A percentile compares a stretch with the other conserved stretches of the same genome.
These are phyloP conservation scores for Daldinia concentrica DNA, from an alignment of 495 filamentous ascomycete species.

Conservation along the genomic window DNA sequence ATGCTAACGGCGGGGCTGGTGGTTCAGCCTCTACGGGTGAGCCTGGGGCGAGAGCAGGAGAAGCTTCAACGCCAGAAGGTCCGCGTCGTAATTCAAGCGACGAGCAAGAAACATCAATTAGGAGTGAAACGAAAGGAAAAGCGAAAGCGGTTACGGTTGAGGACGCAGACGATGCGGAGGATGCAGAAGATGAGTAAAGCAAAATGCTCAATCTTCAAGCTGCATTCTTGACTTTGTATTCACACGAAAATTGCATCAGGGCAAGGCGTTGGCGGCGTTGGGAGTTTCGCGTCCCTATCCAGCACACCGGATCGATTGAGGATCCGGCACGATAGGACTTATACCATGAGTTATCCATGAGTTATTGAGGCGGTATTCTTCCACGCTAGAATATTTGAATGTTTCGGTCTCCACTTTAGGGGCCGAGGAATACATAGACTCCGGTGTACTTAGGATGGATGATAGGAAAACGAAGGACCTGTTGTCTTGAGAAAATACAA, in stretches of 20 bases:
- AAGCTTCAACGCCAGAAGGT: constrained; percentile 12
- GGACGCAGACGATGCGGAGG: constrained; percentile 48
- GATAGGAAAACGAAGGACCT: constrained; percentile 11
- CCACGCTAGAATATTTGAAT: constrained; percentile 16
- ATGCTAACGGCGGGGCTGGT: constrained; percentile 35
- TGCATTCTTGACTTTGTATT: constrained; percentile 28
- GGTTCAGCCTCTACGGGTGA: constrained; percentile 25
- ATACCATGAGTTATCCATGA: constrained; percentile 27
- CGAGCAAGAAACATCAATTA: constrained; percentile 29
- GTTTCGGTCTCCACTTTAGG: constrained; percentile 6
- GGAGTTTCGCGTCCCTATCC: constrained; percentile 16
- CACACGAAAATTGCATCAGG: constrained; percentile 44
- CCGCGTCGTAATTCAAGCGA: constrained; percentile 20
- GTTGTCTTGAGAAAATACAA: constrained; percentile 6
- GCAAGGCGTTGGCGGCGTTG: constrained; percentile 49
- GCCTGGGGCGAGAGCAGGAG: constrained; percentile 20
- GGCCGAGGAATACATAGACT: constrained; percentile 5
- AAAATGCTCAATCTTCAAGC: constrained; percentile 8
- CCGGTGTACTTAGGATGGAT: constrained; percentile 17
- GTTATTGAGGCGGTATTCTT: constrained; percentile 5
- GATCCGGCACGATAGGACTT: constrained; percentile 28
- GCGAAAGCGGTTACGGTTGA: constrained; percentile 53
- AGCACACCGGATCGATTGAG: constrained; percentile 27
- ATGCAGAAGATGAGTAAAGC: constrained; percentile 46
- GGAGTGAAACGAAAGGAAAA: constrained; percentile 46